Percentiles rank a stretch among this genome's conserved stretches.
Conservation (phyloP, 306 rosid species). For the Pyrus bretschneideri region DNA sequence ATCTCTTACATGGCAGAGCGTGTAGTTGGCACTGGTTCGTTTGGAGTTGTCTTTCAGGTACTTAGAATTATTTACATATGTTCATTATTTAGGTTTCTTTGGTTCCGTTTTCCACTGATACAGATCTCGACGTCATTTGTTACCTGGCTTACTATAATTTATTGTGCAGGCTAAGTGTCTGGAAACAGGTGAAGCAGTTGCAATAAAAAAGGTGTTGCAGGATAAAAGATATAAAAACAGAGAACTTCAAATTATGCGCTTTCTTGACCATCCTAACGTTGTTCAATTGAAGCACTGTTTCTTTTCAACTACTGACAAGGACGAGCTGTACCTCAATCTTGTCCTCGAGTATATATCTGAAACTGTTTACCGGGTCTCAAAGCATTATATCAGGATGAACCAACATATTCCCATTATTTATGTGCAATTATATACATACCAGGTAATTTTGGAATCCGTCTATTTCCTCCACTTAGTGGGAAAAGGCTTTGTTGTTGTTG, state of each 20-base stretch:
- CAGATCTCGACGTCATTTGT: not conserved
- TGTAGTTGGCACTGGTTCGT: constrained; percentile 92
- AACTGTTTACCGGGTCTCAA: constrained; percentile 79
- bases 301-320: constrained; percentile 84
- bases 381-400: constrained; percentile 50
- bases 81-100: constrained; percentile 2
- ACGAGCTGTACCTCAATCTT: constrained; percentile 87
- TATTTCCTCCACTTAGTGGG: not conserved
- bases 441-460: constrained; percentile 36
- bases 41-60: constrained; percentile 96
- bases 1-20: constrained; percentile 93
- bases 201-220: constrained; percentile 86
- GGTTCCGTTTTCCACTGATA: not conserved
- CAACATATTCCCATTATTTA: constrained; percentile 63
- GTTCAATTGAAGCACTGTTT: constrained; percentile 74
- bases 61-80: constrained; percentile 7
- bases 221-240: constrained; percentile 93
- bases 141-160: not conserved
- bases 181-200: constrained; percentile 78
- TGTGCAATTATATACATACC: constrained; percentile 73
- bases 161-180: constrained; percentile 70
- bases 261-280: constrained; percentile 74
- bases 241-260: constrained; percentile 83
- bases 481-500: too few species aligned
- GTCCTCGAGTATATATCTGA: constrained; percentile 82